A percentile compares a stretch with the other conserved stretches of the same genome.
Evolutionary conservation across 208 protist species (phyloP).

Genomic region (Tritrichomonas musculus): DNA sequence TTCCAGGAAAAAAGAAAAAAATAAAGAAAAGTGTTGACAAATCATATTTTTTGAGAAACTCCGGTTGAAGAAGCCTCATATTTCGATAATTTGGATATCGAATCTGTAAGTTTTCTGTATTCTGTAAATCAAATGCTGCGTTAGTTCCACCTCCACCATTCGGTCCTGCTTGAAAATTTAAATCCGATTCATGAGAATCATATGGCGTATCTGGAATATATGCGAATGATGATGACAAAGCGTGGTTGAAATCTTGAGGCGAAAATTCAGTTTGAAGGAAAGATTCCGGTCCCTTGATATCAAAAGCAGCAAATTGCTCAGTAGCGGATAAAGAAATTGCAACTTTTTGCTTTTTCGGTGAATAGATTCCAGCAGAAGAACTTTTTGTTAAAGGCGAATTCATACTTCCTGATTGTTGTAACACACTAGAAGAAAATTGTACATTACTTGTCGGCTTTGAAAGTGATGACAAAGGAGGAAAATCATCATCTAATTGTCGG

Average conservation of each 20-base stretch:
- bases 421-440: background rate
- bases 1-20: slow-evolving; percentile 2
- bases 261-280: background rate
- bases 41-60: slow-evolving; percentile 29
- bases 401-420: background rate
- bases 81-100: background rate
- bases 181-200: background rate
- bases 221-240: background rate
- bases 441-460: background rate
- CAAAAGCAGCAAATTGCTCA: too few relatives aligned
- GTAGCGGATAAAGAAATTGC: background rate
- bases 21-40: slow-evolving; percentile 7
- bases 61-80: background rate
- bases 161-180: too few relatives aligned
- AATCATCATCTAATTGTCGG: slow-evolving; percentile 21
- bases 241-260: background rate
- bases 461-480: background rate
- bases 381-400: background rate
- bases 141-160: too few relatives aligned
- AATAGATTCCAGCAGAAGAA: background rate
- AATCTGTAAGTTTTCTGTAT: background rate
- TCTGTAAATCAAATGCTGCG: background rate
- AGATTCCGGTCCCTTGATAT: too few relatives aligned
- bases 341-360: background rate
- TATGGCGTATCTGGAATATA: slow-evolving; percentile 28